Conservation (phyloP, 192 early-diverging fungal species). For the Jimgerdemannia flammicorona region DNA sequence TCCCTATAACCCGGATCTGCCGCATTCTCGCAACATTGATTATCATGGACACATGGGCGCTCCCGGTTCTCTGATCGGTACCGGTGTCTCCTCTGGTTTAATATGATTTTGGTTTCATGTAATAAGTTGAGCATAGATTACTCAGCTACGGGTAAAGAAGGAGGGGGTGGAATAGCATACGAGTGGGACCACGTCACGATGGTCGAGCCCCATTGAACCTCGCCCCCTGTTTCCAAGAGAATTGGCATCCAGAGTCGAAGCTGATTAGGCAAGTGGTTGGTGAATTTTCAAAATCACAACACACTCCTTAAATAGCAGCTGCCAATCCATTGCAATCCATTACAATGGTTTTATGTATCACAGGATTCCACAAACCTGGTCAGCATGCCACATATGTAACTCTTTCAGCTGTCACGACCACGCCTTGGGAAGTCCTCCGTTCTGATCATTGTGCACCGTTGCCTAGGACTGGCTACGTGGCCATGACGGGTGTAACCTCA, state of each 20-base stretch:
- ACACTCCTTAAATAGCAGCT: background rate
- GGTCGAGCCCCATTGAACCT: background rate
- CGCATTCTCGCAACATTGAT: background rate
- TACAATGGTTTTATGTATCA: background rate
- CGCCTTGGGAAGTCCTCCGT: background rate
- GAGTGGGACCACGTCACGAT: background rate
- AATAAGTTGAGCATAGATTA: background rate
- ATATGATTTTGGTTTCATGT: background rate
- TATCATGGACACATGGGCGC: background rate
- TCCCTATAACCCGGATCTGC: background rate
- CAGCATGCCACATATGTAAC: background rate
- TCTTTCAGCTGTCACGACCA: background rate
- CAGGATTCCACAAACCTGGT: background rate
- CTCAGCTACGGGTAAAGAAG: no score
- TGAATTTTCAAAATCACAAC: background rate
- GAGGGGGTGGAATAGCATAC: no score
- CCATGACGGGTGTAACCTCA: background rate
- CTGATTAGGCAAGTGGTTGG: background rate
- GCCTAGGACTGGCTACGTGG: background rate
- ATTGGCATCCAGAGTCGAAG: background rate
- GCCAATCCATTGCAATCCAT: background rate
- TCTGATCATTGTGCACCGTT: background rate
- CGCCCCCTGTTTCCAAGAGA: no score
- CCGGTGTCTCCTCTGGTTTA: background rate
- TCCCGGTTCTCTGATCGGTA: background rate